phyloP scores from a whole-genome alignment of 192 early-diverging fungal species.

The Mortierella claussenii region DNA sequence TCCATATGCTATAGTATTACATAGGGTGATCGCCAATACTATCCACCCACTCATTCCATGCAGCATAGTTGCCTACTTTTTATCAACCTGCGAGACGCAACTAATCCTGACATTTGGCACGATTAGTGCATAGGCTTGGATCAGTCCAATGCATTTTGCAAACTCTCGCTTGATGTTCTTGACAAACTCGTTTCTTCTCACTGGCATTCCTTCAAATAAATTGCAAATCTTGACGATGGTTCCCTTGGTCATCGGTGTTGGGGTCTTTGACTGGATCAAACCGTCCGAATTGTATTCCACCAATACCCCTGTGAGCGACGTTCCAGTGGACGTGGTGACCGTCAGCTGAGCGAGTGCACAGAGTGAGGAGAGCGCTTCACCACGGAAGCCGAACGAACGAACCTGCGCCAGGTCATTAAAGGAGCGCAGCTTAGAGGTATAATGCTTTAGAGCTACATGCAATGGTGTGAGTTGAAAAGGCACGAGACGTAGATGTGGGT shows the following conservation, averaged over 20 bases:
- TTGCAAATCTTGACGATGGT: constrained; percentile 81
- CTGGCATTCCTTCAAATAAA: constrained; percentile 89
- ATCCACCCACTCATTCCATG: no score
- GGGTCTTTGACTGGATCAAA: constrained; percentile 30
- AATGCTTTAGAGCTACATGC: constrained; percentile 78
- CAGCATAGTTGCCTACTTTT: constrained; percentile 64
- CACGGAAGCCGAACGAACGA: constrained; percentile 92
- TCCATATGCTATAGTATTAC: no score
- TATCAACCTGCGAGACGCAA: constrained; percentile 68
- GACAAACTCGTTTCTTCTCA: constrained; percentile 86
- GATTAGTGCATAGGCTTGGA: constrained; percentile 90
- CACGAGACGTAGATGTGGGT: no score
- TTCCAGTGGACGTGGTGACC: constrained; percentile 75
- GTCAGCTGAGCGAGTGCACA: constrained; percentile 78
- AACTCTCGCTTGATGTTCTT: constrained; percentile 86
- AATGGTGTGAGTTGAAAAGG: no score
- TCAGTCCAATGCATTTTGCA: constrained; percentile 74
- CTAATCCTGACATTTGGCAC: constrained; percentile 73
- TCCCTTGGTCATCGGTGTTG: constrained; percentile 60
- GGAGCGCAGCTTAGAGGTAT: constrained; percentile 83
- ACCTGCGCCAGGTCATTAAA: constrained; percentile 85
- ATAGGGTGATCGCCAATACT: no score
- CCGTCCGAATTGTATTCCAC: constrained; percentile 80
- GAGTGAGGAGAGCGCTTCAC: constrained; percentile 92
- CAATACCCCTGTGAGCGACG: constrained; percentile 66